Evolutionary conservation across 2,329 filamentous ascomycete genomes (phyloP).

Genomic region (Phyllosticta citriasiana): DNA sequence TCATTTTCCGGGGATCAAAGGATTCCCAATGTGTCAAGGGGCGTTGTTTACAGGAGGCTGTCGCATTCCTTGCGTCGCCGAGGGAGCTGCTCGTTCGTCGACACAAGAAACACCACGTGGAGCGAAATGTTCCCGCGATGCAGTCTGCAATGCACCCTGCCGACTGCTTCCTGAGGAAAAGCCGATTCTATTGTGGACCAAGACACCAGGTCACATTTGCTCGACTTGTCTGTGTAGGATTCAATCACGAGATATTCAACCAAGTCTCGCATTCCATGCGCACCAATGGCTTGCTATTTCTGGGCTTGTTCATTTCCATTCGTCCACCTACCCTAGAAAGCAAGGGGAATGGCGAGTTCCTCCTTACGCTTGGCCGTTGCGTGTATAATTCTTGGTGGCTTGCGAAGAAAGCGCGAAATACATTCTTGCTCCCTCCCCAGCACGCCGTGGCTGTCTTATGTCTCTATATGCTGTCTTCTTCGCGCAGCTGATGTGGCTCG

Average conservation of each 20-base stretch:
- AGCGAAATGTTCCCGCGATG: neutral
- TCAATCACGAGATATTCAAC: neutral
- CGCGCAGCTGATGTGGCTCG: neutral
- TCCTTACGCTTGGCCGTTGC: neutral
- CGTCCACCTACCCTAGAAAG: neutral
- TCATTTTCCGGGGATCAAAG: neutral
- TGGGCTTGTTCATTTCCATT: neutral
- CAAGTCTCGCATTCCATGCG: neutral
- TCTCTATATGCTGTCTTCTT: neutral
- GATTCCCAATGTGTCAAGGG: neutral
- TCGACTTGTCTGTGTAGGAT: neutral
- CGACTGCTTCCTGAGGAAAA: neutral
- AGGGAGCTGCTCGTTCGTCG: neutral
- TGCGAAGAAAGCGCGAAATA: neutral
- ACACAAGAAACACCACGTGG: neutral
- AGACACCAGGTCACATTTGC: neutral
- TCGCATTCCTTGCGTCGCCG: neutral
- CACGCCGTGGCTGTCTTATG: neutral
- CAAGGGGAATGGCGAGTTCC: constrained; percentile 2
- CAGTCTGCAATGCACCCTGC: neutral
- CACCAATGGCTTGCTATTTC: neutral
- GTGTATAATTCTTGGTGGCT: neutral
- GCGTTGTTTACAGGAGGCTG: neutral
- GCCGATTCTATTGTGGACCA: neutral
- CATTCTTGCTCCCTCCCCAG: neutral